Base-by-base conservation (phyloP, 345 rosid species). In the Eucalyptus cloeziana region DNA sequence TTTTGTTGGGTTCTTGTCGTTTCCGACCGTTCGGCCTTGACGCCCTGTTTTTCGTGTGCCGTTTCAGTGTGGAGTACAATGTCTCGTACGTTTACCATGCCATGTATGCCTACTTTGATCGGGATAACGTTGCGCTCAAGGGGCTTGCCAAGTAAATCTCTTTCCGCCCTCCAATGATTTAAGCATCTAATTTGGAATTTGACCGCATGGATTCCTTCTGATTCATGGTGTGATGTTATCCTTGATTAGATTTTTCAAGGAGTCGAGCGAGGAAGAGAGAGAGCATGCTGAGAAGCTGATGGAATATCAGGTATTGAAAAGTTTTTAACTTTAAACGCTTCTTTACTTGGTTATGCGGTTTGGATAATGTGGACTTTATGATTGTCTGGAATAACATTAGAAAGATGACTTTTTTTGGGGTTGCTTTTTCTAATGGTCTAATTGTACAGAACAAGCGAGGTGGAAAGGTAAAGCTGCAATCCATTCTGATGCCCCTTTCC, bases 81-180 rank as follows among this genome's bases (percentile, higher is more conserved):
- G 96, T 94, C 33, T 96, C 99, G 27, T 96, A 96, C 86, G 93
- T 95, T 43, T 97, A 97, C 91, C 98, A 95, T 85, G 95, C 98
- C 71, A 79, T 97, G 93, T 95, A 91, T 91, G 98, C 98, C 43
- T 96, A 95, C 90, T 97, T 97, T 37, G 98, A 95, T 92, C 92
- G 99, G 90, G 99, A 95, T 86, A 94, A 97, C 79, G 94, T 96
- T 37, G 97, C 94, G 44, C 94, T 97, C 88, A 94, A 92, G 88
- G 99, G 98, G 49, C 88, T 96, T 67, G 95, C 98, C 90, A 93
- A 93, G 98, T 97, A 93, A 87, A 19, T 47, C 85, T 40, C 24
- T 40, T 33, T 37, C 27, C 22, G 8, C 37, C 83, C 47, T 76
- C 83, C 13, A 76, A 40, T 22, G 47, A 76, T 76, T 76, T 76